phyloP scores from a whole-genome alignment of 1,284 basidiomycete species.

The Marasmius fiardii region DNA sequence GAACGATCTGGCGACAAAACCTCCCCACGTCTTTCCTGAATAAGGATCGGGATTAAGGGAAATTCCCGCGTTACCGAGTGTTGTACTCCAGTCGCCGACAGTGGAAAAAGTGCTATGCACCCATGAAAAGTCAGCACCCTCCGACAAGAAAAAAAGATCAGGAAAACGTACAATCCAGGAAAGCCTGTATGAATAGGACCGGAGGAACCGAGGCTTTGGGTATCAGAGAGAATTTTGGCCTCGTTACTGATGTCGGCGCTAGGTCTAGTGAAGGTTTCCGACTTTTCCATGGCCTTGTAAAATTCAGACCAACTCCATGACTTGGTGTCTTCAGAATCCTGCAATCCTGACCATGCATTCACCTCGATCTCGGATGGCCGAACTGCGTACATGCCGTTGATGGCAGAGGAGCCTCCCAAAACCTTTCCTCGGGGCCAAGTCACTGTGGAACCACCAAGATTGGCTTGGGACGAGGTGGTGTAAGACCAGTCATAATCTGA shows the following conservation, averaged over 20 bases:
- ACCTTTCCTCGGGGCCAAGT: slow-evolving; percentile 63
- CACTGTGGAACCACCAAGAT: slow-evolving; percentile 32
- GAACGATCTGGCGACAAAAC: slow-evolving; percentile 57
- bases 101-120: slow-evolving; percentile 39
- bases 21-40: slow-evolving; percentile 46
- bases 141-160: slow-evolving; percentile 28
- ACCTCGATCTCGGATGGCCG: slow-evolving; percentile 43
- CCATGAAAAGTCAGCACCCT: background rate
- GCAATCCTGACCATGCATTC: slow-evolving; percentile 39
- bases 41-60: slow-evolving; percentile 40
- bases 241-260: slow-evolving; percentile 27
- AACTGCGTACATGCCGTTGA: slow-evolving; percentile 65
- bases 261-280: slow-evolving; percentile 33
- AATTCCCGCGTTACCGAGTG: slow-evolving; percentile 43
- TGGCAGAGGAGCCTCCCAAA: slow-evolving; percentile 67
- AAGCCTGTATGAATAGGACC: slow-evolving; percentile 48
- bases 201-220: slow-evolving; percentile 37
- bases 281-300: slow-evolving; percentile 45
- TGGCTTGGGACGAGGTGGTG: slow-evolving; percentile 47
- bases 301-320: slow-evolving; percentile 47
- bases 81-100: slow-evolving; percentile 50
- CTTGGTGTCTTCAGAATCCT: slow-evolving; percentile 25
- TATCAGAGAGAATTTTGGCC: slow-evolving; percentile 38
- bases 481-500: slow-evolving; percentile 65
- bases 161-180: slow-evolving; percentile 44